Conservation (phyloP, 2,329 filamentous ascomycete genomes). For the Monosporascus sp. region DNA sequence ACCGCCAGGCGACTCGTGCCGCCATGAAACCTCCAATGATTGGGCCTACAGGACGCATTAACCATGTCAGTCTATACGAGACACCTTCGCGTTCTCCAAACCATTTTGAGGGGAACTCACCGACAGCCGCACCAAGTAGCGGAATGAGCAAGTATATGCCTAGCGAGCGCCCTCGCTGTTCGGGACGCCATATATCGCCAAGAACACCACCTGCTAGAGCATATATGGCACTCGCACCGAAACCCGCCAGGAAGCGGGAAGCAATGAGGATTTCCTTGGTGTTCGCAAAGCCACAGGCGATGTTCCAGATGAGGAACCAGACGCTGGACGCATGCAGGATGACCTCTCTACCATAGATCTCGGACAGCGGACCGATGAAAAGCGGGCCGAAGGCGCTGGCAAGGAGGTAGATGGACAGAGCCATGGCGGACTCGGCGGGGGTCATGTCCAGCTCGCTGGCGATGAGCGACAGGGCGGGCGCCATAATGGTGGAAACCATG, state of each 20-base stretch:
- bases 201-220: constrained; percentile 43
- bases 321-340: constrained; percentile 41
- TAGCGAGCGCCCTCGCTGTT: constrained; percentile 39
- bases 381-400: constrained; percentile 39
- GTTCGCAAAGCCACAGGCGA: constrained; percentile 38
- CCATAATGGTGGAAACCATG: constrained; percentile 48
- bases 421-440: constrained; percentile 41
- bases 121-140: constrained; percentile 33
- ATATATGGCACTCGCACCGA: constrained; percentile 43
- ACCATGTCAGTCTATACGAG: too few species aligned
- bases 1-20: constrained; percentile 34
- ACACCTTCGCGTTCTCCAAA: too few species aligned
- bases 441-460: constrained; percentile 47
- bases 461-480: constrained; percentile 44
- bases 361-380: constrained; percentile 40
- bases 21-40: constrained; percentile 34
- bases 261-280: constrained; percentile 37
- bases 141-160: constrained; percentile 35
- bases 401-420: constrained; percentile 37
- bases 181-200: constrained; percentile 40
- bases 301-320: constrained; percentile 46
- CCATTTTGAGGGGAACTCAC: constrained; percentile 11
- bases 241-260: constrained; percentile 41
- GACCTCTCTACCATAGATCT: constrained; percentile 40
- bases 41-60: constrained; percentile 14